Percentiles rank a stretch among this genome's conserved stretches.
Evolutionary conservation across 148 eudicot genomes (phyloP).

Genomic region (Simmondsia chinensis): DNA sequence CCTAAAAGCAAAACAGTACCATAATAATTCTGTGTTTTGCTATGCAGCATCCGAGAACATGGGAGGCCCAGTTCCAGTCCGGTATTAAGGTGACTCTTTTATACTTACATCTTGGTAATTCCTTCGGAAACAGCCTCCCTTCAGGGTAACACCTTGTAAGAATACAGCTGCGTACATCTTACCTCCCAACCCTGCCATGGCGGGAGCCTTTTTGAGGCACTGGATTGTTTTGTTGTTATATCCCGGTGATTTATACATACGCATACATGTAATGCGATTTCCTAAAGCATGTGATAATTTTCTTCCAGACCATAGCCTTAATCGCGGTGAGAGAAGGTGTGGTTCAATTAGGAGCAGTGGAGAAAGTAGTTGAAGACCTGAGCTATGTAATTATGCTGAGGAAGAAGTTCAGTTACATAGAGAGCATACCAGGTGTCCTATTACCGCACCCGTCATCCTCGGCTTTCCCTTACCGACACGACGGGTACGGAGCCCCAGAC

Average conservation of each 20-base stretch:
- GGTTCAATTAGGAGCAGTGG: conserved; percentile 77
- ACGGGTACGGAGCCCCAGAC: conserved; percentile 19
- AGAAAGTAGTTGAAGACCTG: conserved; percentile 82
- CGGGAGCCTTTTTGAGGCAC: too few species aligned
- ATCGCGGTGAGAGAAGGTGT: conserved; percentile 97
- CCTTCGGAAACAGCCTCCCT: too few species aligned
- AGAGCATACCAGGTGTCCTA: conserved; percentile 93
- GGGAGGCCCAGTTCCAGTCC: conserved; percentile 99
- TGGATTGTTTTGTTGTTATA: too few species aligned
- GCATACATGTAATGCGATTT: too few species aligned
- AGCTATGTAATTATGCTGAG: conserved; percentile 84
- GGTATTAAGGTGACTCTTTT: conserved; percentile 99
- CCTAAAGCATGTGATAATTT: too few species aligned
- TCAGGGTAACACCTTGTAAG: too few species aligned
- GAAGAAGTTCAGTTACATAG: conserved; percentile 85
- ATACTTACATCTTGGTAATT: too few species aligned
- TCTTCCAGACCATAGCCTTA: conserved; percentile 87
- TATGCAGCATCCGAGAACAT: conserved; percentile 93
- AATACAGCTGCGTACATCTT: too few species aligned
- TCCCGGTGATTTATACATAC: too few species aligned
- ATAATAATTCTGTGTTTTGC: neutral
- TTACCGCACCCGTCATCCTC: conserved; percentile 91
- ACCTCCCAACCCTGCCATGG: too few species aligned
- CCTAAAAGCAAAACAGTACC: too few species aligned
- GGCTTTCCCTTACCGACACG: conserved; percentile 43